Conservation (phyloP, 148 eudicot species). For the Rhododendron williamsianum region DNA sequence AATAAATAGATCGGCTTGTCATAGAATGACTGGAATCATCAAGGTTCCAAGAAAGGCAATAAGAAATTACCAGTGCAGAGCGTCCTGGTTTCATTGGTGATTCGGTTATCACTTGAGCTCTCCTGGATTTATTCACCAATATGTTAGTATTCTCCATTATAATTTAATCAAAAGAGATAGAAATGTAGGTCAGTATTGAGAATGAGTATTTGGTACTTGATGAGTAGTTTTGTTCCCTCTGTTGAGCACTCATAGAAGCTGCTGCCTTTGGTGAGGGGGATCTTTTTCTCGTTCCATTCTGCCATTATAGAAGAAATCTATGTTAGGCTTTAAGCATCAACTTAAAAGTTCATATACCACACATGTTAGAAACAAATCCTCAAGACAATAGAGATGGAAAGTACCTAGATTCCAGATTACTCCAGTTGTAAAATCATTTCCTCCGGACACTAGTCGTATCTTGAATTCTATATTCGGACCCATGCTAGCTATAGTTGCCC, state of each 20-base stretch:
- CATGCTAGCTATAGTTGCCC: constrained; percentile 50
- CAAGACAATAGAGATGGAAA: not conserved
- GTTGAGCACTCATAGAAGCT: constrained; percentile 44
- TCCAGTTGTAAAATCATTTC: constrained; percentile 41
- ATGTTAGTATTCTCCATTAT: not conserved
- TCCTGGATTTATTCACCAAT: constrained; percentile 35
- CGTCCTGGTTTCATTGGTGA: constrained; percentile 84
- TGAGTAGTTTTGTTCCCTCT: constrained; percentile 45
- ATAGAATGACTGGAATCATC: not conserved
- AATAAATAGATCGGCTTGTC: not conserved
- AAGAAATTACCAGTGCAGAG: constrained; percentile 52
- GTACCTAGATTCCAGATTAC: constrained; percentile 77
- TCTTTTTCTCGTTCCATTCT: constrained; percentile 73
- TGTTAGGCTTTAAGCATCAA: not conserved
- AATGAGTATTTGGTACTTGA: constrained; percentile 35
- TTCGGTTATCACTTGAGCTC: constrained; percentile 58
- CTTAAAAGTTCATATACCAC: not conserved
- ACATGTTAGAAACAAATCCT: not conserved
- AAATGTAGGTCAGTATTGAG: not conserved
- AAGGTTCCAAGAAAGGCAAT: not conserved
- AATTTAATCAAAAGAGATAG: not conserved
- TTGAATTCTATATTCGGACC: constrained; percentile 54
- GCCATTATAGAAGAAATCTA: constrained; percentile 18
- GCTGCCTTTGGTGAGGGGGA: constrained; percentile 86
- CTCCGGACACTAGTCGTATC: constrained; percentile 44